phyloP scores from a whole-genome alignment of 805 yeast genomes.

The Jamesozyma rosinii region DNA sequence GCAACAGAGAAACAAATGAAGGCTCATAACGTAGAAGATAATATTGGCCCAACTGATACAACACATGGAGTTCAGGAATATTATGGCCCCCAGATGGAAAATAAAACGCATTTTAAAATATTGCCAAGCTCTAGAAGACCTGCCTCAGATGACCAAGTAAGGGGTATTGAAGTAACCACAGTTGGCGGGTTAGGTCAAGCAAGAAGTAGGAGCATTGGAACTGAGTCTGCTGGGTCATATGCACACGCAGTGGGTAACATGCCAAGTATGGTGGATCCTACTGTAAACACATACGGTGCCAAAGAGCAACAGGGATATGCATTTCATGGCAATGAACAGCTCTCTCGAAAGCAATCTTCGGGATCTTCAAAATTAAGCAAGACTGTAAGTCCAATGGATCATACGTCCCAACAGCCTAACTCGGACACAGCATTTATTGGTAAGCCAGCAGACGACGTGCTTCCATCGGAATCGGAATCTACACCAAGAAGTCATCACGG shows the following conservation, averaged over 20 bases:
- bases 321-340: neutral
- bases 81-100: neutral
- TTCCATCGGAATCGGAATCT: neutral
- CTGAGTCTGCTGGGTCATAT: conserved; percentile 11
- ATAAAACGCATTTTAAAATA: neutral
- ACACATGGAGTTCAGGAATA: neutral
- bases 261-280: conserved; percentile 26
- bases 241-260: conserved; percentile 17
- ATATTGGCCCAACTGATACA: neutral
- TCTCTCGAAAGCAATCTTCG: neutral
- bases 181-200: neutral
- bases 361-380: neutral
- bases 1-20: neutral
- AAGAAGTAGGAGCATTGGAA: conserved; percentile 5
- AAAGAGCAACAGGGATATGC: neutral
- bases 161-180: neutral
- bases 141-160: conserved; percentile 6
- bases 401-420: neutral
- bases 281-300: conserved; percentile 20
- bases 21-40: neutral
- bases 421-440: neutral
- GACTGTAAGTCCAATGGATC: neutral
- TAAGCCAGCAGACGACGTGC: neutral
- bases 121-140: conserved; percentile 6
- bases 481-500: neutral